Evolutionary conservation across 179 eudicot species (phyloP), one percentile per base, ranked within the genome.

Genomic region (Corrigiola litoralis): DNA sequence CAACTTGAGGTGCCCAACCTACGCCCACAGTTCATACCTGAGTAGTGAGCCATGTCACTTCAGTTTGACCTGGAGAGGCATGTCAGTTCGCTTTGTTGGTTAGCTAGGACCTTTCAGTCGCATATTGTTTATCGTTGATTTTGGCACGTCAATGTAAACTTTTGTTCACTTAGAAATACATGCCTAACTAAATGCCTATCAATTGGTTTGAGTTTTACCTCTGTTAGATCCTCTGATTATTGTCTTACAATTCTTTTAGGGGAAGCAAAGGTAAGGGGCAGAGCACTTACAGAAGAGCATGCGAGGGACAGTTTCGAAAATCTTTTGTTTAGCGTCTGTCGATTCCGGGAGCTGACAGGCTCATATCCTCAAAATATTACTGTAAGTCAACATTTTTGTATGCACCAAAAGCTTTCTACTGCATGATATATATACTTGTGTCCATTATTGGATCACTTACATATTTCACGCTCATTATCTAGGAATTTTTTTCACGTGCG

Each of bases 291-390:
- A 4, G 98, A 92, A 80, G 98, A 92, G 68, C 97, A 92, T 73
- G 98, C 98, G 29, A 80, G 98, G 79, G 97, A 92, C 73, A 92
- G 98, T 78, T 90, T 77, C 61, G 98, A 92, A 82, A 92, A 92
- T 65, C 95, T 92, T 70, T 89, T 92, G 64, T 92, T 92, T 55
- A 92, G 95, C 49, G 83, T 92, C 16, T 92, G 98, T 65, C 90
- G 95, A 56, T 92, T 92, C 78, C 77, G 98, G 72, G 97, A 92
- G 77, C 87, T 90, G 55, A 92, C 98, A 0, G 98, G 98, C 66
- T 51, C 82, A 63, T 92, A 90, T 79, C 98, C 98, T 71, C 81
- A 61, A 54, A 92, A 92, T 75, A 83, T 92, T 72, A 92, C 98
- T 1, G 98, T 90, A 85, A 81, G 90, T 61, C 31, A 13, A 13